phyloP scores from a whole-genome alignment of 768 basidiomycete species.

The Boletus patriciae region DNA sequence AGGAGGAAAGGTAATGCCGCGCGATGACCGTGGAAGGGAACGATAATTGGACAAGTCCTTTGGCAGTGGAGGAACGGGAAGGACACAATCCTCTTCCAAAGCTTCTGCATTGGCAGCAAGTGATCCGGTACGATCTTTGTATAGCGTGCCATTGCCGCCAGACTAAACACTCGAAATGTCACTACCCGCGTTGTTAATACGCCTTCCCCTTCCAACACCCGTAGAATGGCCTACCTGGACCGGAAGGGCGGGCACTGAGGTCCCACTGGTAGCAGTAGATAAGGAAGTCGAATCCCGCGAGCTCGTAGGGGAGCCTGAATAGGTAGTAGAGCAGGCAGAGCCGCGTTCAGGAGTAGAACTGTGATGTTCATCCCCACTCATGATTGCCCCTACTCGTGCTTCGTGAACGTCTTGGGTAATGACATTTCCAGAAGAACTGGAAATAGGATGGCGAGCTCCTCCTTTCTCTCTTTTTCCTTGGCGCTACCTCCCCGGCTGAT shows the following conservation, averaged over 20 bases:
- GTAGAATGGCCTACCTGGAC: constrained; percentile 73
- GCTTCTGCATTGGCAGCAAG: constrained; percentile 59
- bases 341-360: constrained; percentile 73
- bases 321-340: constrained; percentile 85
- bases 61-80: constrained; percentile 89
- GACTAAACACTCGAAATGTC: constrained; percentile 79
- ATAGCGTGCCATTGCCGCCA: constrained; percentile 52
- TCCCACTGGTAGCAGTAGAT: constrained; percentile 74
- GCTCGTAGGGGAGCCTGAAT: constrained; percentile 76
- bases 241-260: constrained; percentile 64
- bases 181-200: constrained; percentile 86
- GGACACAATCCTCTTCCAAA: constrained; percentile 66
- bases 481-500: constrained; percentile 39
- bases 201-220: constrained; percentile 53
- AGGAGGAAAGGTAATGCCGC: constrained; percentile 52
- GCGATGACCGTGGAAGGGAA: constrained; percentile 62
- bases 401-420: constrained; percentile 43
- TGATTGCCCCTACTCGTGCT: constrained; percentile 40
- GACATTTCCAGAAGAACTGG: constrained; percentile 34
- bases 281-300: constrained; percentile 86
- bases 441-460: constrained; percentile 34
- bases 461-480: constrained; percentile 48
- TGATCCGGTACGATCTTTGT: constrained; percentile 68
- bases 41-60: constrained; percentile 83
- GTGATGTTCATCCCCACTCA: constrained; percentile 59